phyloP scores from a whole-genome alignment of 2,329 filamentous ascomycete genomes.

The Cyanodermella asteris region DNA sequence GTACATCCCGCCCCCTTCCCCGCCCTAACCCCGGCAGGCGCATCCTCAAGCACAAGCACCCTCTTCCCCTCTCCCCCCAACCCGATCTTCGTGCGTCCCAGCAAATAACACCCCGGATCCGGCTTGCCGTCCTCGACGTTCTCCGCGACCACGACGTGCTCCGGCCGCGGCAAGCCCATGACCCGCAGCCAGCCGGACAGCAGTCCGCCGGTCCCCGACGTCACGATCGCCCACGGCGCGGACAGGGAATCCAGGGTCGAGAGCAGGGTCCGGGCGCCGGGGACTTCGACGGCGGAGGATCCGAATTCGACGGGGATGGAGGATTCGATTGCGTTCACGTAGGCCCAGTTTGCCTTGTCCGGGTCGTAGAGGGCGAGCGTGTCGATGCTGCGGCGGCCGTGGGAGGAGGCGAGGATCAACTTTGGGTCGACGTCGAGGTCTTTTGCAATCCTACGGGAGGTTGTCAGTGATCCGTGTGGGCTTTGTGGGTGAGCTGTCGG shows the following conservation, averaged over 20 bases:
- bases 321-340: constrained; percentile 59
- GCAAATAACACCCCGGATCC: constrained; percentile 49
- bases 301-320: constrained; percentile 58
- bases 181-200: constrained; percentile 51
- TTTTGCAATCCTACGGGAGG: constrained; percentile 28
- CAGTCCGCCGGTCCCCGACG: constrained; percentile 30
- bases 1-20: constrained; percentile 72
- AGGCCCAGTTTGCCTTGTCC: constrained; percentile 79
- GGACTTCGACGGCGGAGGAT: constrained; percentile 61
- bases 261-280: constrained; percentile 54
- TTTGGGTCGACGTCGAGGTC: constrained; percentile 72
- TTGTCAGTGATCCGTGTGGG: background rate
- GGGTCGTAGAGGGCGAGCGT: constrained; percentile 58
- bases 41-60: constrained; percentile 70
- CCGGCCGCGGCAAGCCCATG: constrained; percentile 41
- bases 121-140: constrained; percentile 57
- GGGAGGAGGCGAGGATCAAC: constrained; percentile 71
- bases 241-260: constrained; percentile 37
- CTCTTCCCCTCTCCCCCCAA: constrained; percentile 32
- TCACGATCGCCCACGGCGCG: constrained; percentile 72
- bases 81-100: constrained; percentile 42
- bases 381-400: constrained; percentile 79
- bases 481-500: background rate
- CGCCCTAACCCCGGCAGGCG: constrained; percentile 61
- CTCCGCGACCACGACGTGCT: constrained; percentile 51